These are phyloP conservation scores for Steccherinum ochraceum DNA, from an alignment of 768 basidiomycete species.

Conservation along the genomic window DNA sequence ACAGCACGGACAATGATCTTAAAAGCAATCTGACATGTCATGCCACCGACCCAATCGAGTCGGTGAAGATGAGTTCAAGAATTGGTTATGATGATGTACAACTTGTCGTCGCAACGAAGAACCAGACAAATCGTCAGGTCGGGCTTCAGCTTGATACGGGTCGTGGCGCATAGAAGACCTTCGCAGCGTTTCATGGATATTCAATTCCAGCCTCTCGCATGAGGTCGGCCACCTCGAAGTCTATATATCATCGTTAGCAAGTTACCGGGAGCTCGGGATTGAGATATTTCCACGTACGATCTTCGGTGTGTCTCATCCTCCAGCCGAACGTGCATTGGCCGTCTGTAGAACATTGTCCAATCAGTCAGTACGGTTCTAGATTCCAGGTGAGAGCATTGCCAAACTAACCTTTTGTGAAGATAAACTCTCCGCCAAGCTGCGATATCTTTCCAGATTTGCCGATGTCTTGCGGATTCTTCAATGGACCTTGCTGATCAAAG, in stretches of 20 bases:
- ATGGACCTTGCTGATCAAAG: constrained; percentile 15
- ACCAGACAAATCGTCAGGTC: no score
- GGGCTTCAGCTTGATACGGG: no score
- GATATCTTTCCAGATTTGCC: constrained; percentile 59
- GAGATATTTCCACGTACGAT: constrained; percentile 30
- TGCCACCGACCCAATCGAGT: no score
- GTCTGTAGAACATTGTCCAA: constrained; percentile 26
- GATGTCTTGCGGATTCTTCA: constrained; percentile 39
- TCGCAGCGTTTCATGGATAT: constrained; percentile 15
- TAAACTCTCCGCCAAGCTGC: constrained; percentile 59
- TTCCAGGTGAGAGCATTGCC: neutral
- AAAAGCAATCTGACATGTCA: no score
- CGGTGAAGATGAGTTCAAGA: no score
- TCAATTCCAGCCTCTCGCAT: constrained; percentile 37
- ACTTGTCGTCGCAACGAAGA: no score
- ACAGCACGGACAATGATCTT: no score
- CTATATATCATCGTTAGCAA: constrained; percentile 20
- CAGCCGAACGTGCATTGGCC: constrained; percentile 43
- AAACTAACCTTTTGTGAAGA: constrained; percentile 52
- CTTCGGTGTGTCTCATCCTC: constrained; percentile 58
- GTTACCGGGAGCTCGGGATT: neutral
- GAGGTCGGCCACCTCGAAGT: constrained; percentile 43
- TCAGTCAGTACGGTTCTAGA: neutral
- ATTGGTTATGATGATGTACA: no score
- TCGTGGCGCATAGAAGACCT: no score